Percentiles rank a stretch among this genome's conserved stretches.
These are phyloP conservation scores for Suillus alpinus DNA, from an alignment of 768 basidiomycete species.

Conservation along the genomic window DNA sequence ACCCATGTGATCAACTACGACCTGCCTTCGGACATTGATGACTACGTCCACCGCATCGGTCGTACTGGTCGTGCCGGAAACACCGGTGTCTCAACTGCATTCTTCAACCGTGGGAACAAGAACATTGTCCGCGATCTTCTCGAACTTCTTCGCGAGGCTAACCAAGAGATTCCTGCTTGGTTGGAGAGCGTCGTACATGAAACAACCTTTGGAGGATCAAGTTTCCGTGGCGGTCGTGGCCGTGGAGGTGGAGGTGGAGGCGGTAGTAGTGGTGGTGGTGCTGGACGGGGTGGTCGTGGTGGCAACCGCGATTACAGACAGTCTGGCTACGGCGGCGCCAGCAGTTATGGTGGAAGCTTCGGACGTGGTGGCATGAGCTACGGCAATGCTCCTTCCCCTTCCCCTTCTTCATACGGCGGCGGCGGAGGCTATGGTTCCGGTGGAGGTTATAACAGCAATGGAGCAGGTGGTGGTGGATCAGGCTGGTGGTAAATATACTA, in stretches of 20 bases:
- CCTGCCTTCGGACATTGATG: constrained; percentile 95
- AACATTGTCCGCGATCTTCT: constrained; percentile 90
- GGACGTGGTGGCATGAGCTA: constrained; percentile 24
- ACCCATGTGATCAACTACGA: constrained; percentile 99
- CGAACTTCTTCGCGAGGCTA: constrained; percentile 92
- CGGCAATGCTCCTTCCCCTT: constrained; percentile 18
- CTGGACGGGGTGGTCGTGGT: constrained; percentile 37
- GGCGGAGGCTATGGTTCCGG: constrained; percentile 40
- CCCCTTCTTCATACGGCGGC: constrained; percentile 28
- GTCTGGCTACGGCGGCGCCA: constrained; percentile 32
- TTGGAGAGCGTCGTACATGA: constrained; percentile 85
- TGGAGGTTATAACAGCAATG: constrained; percentile 21
- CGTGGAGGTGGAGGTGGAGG: constrained; percentile 59
- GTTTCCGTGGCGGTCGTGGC: constrained; percentile 50
- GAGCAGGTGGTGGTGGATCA: constrained; percentile 29
- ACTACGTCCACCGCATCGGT: constrained; percentile 98
- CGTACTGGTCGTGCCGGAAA: constrained; percentile 99
- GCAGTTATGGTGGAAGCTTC: constrained; percentile 31
- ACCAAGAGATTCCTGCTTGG: constrained; percentile 93
- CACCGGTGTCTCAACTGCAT: constrained; percentile 92
- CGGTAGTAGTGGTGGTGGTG: constrained; percentile 42
- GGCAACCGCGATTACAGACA: constrained; percentile 35
- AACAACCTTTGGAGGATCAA: constrained; percentile 67
- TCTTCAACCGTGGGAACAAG: constrained; percentile 92
- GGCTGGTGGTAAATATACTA: constrained; percentile 46